Base-by-base conservation (phyloP, 1,139 yeast genomes). In the Arxiozyma bovina region DNA sequence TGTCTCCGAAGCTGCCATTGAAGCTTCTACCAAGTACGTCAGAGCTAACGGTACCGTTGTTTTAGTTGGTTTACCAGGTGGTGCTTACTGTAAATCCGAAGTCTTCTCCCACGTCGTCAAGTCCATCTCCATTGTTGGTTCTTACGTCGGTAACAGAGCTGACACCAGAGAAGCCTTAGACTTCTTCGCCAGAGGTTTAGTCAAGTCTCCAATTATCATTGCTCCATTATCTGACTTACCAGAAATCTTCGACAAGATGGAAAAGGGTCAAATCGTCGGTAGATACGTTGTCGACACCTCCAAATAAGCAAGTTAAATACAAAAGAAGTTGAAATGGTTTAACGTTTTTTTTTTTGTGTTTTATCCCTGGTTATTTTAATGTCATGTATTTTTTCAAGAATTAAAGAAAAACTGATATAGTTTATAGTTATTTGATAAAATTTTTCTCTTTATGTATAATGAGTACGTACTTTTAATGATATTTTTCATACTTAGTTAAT, bases 11-110 rank as follows among this genome's bases (percentile, higher is more conserved):
- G 73, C 73, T 55, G 94, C 94, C 57, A 83, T 86, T 65, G 74
- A 79, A 55, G 83, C 81, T 66, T 85, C 93, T 22, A 76, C 83
- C 60, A 76, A 79, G 59, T 86, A 82, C 72, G 86, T 85, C 56
- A 80, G 93, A 73, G 73, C 88, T 40, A 76, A 80, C 56, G 95
- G 95, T 70, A 82, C 87, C 60, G 86, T 85, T 67, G 93, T 87
- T 53, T 75, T 85, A 64, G 93, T 87, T 62, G 94, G 94, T 63
- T 76, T 87, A 66, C 94, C 94, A 60, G 86, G 87, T 48, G 80
- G 79, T 63, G 87, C 91, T 54, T 74, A 77, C 65, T 78, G 80
- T 58, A 70, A 68, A 81, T 76, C 84, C 48, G 76, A 78, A 57
- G 82, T 82, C 50, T 81, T 82, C 70, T 72, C 74, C 58, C 74